Evolutionary conservation across 2,329 filamentous ascomycete genomes (phyloP).

Genomic region (Aspergillus terreus): DNA sequence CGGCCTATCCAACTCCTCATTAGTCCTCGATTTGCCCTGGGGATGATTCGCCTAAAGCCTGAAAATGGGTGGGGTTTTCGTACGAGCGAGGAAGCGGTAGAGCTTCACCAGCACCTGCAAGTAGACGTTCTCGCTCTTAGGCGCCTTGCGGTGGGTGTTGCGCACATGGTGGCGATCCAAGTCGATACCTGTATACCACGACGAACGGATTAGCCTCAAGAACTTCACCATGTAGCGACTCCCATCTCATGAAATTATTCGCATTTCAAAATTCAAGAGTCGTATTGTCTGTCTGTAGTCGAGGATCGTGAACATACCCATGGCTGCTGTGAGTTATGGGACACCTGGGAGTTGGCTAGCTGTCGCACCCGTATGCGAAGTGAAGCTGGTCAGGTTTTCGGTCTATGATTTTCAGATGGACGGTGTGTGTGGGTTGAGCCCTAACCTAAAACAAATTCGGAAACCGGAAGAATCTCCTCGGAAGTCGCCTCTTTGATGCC

Average conservation of each 20-base stretch:
- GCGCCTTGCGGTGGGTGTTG: constrained; percentile 78
- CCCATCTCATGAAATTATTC: background rate
- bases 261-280: background rate
- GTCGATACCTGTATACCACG: constrained; percentile 47
- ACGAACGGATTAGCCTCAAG: constrained; percentile 9
- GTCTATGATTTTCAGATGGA: constrained; percentile 38
- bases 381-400: constrained; percentile 34
- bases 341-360: constrained; percentile 38
- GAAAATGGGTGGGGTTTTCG: constrained; percentile 15
- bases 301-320: constrained; percentile 34
- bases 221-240: background rate
- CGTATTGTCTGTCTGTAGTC: background rate
- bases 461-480: constrained; percentile 7
- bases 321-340: constrained; percentile 41
- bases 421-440: constrained; percentile 44
- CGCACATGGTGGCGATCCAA: constrained; percentile 62
- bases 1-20: constrained; percentile 59
- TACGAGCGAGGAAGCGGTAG: constrained; percentile 95
- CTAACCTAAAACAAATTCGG: constrained; percentile 35
- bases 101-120: constrained; percentile 97
- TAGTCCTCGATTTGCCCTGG: constrained; percentile 6
- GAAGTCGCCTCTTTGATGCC: background rate
- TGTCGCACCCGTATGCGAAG: constrained; percentile 38
- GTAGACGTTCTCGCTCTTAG: constrained; percentile 98
- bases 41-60: constrained; percentile 2